Evolutionary conservation across 345 rosid species (phyloP), one percentile per base, ranked within the genome.

Genomic region (Hibiscus mutabilis): DNA sequence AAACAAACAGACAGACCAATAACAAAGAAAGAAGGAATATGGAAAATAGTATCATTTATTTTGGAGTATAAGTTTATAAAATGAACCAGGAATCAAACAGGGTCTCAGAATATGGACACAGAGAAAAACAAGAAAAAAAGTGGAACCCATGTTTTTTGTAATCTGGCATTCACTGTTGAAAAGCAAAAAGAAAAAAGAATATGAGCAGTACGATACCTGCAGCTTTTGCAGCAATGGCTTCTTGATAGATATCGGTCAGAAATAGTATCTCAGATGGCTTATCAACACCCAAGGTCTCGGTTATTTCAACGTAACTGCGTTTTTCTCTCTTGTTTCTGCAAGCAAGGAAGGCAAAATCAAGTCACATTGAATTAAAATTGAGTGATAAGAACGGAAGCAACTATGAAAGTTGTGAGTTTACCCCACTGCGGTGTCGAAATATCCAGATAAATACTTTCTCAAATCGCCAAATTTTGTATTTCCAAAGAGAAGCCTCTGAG

Each of bases 401-500:
- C 21, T 11, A 27, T 7, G 33, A 2, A 33, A 33, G 55, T 22
- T 25, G 59, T 13, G 71, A 81, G 78, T 73, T 71, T 86, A 90
- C 99, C 96, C 96, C 66, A 90, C 89, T 15, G 86, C 69, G 4
- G 97, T 90, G 85, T 87, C 98, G 58, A 90, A 95, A 80, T 83
- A 95, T 67, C 98, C 91, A 27, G 92, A 86, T 51, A 92, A 73
- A 80, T 86, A 92, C 80, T 86, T 86, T 78, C 98, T 86, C 67
- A 92, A 77, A 84, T 95, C 94, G 10, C 99, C 99, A 76, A 79
- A 77, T 66, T 83, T 84, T 65, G 99, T 85, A 70, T 95, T 85
- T 31, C 99, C 97, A 73, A 95, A 92, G 70, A 95, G 49, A 56
- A 90, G 97, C 80, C 97, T 86, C 69, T 92, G 99, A 6, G 98